Evolutionary conservation across 345 rosid genomes (phyloP), one percentile per base, ranked within the genome.

Genomic region (Kernera saxatilis): DNA sequence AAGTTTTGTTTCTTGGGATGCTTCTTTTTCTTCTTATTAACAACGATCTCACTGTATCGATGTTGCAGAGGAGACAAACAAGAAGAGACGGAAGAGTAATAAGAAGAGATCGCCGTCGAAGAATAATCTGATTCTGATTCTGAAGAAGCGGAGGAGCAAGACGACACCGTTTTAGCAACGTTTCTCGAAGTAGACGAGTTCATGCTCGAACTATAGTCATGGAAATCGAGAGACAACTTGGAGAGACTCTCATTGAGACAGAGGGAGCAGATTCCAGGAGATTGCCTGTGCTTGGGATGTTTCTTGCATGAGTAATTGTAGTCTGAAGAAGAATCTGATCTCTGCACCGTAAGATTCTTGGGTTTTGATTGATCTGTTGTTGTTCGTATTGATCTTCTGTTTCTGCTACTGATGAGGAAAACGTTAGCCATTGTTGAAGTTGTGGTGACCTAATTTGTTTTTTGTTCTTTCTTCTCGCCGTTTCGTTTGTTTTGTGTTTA

Each of bases 31-130:
- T 67, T 67, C 59, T 69, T 69, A 35, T 75, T 75, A 44, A 69
- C 51, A 1, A 75, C 74, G 21, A 75, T 62, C 67, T 61, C 74
- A 51, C 79, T 69, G 25, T 75, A 75, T 43, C 79, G 55, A 61
- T 75, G 70, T 52, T 69, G 74, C 1, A 75, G 15, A 69, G 79
- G 79, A 62, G 79, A 75, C 13, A 69, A 69, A 53, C 79, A 69
- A 61, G 79, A 75, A 8, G 79, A 75, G 1, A 75, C 74, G 0
- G 79, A 75, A 35, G 79, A 75, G 59, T 75, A 45, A 45, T 75
- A 35, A 53, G 74, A 75, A 14, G 73, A 58, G 7, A 67, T 60
- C 0, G 56, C 62, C 17, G 78, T 55, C 4, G 77, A 36, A 55
- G 78, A 66, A 32, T 46, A 57, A 3, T 74, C 72, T 11, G 61